Conservation (phyloP, 2,329 filamentous ascomycete species). For the Hypoxylon sp. region DNA sequence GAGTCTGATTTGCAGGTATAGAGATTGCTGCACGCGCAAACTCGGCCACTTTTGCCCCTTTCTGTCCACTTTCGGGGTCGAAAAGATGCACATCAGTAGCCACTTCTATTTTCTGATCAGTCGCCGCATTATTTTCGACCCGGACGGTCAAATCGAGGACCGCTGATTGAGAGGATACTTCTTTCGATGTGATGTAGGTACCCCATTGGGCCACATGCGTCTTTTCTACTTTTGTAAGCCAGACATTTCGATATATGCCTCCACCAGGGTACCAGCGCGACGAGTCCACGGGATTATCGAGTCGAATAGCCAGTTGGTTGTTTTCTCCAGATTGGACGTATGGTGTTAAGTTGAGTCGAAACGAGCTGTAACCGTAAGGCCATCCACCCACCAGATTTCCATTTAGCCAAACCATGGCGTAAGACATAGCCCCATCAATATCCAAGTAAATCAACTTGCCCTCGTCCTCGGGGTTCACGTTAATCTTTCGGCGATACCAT, state of each 20-base stretch:
- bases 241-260: constrained; percentile 68
- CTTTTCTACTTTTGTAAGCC: constrained; percentile 64
- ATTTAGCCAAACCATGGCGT: constrained; percentile 58
- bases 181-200: constrained; percentile 63
- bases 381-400: constrained; percentile 58
- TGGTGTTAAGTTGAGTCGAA: constrained; percentile 40
- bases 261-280: constrained; percentile 70
- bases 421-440: constrained; percentile 52
- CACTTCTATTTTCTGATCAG: constrained; percentile 56
- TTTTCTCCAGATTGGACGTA: constrained; percentile 53
- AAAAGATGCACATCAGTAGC: constrained; percentile 59
- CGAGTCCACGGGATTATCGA: constrained; percentile 64
- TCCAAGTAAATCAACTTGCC: constrained; percentile 62
- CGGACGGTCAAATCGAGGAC: constrained; percentile 61
- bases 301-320: constrained; percentile 65
- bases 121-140: constrained; percentile 61
- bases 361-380: constrained; percentile 58
- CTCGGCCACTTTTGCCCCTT: constrained; percentile 52
- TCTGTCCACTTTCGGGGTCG: constrained; percentile 53
- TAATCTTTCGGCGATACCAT: constrained; percentile 51
- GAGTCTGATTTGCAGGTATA: constrained; percentile 53
- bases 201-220: constrained; percentile 66
- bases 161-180: constrained; percentile 62
- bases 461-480: constrained; percentile 51
- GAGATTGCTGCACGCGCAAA: constrained; percentile 53